A percentile compares a stretch with the other conserved stretches of the same genome.
Evolutionary conservation across 345 rosid species (phyloP).

Genomic region (Laguncularia racemosa): DNA sequence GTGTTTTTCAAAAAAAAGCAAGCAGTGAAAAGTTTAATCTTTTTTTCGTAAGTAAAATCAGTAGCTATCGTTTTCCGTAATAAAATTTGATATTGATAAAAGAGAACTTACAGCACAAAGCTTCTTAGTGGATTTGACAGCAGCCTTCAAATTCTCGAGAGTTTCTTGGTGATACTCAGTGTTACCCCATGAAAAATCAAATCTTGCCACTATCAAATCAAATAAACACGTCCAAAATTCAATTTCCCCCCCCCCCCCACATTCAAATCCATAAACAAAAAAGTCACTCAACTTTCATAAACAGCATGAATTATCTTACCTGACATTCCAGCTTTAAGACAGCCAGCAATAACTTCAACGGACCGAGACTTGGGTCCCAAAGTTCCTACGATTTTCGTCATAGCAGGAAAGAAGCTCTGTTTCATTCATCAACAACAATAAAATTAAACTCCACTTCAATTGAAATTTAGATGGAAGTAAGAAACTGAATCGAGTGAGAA

Average conservation of each 20-base stretch:
- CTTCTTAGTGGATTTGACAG: slow-evolving; percentile 75
- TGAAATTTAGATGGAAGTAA: background rate
- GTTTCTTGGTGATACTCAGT: slow-evolving; percentile 81
- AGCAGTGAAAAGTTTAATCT: no score
- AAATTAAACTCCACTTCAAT: background rate
- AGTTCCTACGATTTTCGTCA: slow-evolving; percentile 96
- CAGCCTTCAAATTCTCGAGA: slow-evolving; percentile 61
- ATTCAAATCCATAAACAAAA: no score
- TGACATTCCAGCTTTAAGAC: slow-evolving; percentile 93
- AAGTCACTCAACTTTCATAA: no score
- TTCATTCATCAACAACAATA: background rate
- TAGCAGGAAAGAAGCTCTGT: slow-evolving; percentile 90
- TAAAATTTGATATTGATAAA: no score
- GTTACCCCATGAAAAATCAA: slow-evolving; percentile 88
- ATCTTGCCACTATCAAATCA: slow-evolving; percentile 57
- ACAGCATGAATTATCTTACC: slow-evolving; percentile 21
- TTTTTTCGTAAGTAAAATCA: no score
- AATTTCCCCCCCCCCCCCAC: background rate
- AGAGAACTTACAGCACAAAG: slow-evolving; percentile 66
- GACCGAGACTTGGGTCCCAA: slow-evolving; percentile 84
- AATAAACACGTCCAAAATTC: background rate
- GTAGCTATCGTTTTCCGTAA: no score
- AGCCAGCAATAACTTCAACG: slow-evolving; percentile 59
- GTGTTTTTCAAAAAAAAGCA: no score
- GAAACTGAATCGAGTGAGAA: background rate